Conservation (phyloP, 306 rosid species). For the Citrullus colocynthis region DNA sequence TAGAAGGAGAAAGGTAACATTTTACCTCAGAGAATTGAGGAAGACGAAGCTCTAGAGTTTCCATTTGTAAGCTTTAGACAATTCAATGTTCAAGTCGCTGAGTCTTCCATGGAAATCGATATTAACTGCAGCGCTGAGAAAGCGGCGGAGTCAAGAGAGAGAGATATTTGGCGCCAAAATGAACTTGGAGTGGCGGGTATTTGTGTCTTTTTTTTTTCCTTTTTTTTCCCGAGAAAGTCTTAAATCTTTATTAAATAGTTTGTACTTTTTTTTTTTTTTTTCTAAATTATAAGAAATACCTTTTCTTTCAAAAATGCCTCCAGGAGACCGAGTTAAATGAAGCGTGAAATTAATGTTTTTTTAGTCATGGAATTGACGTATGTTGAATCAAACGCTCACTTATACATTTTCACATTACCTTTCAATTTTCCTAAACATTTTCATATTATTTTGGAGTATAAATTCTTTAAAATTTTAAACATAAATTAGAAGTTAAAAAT, state of each 20-base stretch:
- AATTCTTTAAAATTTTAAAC: too few species aligned
- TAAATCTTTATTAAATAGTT: background rate
- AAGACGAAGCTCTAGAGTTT: constrained; percentile 28
- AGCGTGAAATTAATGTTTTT: too few species aligned
- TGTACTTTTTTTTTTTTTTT: background rate
- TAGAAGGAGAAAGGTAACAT: background rate
- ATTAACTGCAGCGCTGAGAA: background rate
- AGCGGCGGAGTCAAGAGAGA: background rate
- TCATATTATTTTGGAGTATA: too few species aligned
- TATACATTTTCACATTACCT: too few species aligned
- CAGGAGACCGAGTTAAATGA: too few species aligned
- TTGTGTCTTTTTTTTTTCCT: background rate
- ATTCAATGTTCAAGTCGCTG: background rate
- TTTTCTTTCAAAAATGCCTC: too few species aligned
- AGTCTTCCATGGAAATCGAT: constrained; percentile 3
- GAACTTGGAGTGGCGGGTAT: background rate
- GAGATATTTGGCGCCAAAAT: constrained; percentile 1
- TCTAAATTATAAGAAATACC: too few species aligned
- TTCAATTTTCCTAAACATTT: too few species aligned
- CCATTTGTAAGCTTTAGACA: background rate
- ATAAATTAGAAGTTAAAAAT: too few species aligned
- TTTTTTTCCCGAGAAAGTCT: too few species aligned
- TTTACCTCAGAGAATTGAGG: constrained; percentile 57
- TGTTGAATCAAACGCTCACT: too few species aligned
- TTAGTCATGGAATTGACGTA: too few species aligned